These are phyloP conservation scores for Salix exigua DNA, from an alignment of 345 rosid genomes.

Conservation along the genomic window DNA sequence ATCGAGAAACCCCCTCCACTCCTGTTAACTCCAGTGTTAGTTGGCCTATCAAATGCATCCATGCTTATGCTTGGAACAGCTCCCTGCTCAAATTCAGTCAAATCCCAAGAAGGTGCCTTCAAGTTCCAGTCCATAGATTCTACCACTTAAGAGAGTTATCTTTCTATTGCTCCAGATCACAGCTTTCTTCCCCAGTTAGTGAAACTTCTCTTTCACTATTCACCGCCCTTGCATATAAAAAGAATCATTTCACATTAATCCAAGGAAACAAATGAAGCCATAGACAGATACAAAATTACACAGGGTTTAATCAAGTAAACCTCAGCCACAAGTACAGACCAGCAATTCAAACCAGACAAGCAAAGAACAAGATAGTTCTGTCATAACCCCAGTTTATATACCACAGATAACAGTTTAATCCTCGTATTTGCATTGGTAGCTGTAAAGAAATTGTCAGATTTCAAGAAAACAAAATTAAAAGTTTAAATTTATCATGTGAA, in stretches of 20 bases:
- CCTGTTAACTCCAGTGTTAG: constrained; percentile 29
- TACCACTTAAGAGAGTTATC: constrained; percentile 11
- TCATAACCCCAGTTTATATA: background rate
- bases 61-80: constrained; percentile 33
- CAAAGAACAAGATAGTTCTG: constrained; percentile 1
- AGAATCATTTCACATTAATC: constrained; percentile 8
- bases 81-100: constrained; percentile 52
- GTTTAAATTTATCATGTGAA: background rate
- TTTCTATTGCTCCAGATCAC: constrained; percentile 22
- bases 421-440: background rate
- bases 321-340: background rate
- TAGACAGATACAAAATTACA: background rate
- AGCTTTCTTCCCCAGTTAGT: background rate
- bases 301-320: background rate
- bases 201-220: constrained; percentile 14
- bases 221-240: constrained; percentile 14
- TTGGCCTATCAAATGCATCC: constrained; percentile 39
- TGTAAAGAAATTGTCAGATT: background rate
- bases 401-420: background rate
- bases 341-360: background rate
- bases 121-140: constrained; percentile 73
- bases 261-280: constrained; percentile 9
- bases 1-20: constrained; percentile 49
- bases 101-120: constrained; percentile 52
- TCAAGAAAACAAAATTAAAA: background rate